These are phyloP conservation scores for Pilobolus umbonatus DNA, from an alignment of 192 early-diverging fungal genomes.

Conservation along the genomic window DNA sequence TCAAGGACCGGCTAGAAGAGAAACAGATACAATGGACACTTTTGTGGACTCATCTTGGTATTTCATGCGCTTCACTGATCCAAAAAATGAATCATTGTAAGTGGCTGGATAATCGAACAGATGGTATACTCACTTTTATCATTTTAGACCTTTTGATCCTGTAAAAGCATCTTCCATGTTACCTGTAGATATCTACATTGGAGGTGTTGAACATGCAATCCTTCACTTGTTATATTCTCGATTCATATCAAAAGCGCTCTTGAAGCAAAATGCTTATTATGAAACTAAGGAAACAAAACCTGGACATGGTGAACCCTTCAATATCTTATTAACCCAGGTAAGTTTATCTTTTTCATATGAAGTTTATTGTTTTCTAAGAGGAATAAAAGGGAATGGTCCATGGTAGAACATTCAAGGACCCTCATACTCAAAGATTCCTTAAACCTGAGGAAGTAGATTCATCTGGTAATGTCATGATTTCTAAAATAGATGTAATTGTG, in stretches of 20 bases:
- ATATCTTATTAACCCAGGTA: conserved; percentile 73
- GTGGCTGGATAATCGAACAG: no score
- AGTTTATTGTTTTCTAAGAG: neutral
- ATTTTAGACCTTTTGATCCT: conserved; percentile 44
- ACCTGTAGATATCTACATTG: conserved; percentile 92
- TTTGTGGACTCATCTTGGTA: conserved; percentile 99
- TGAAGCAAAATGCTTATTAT: conserved; percentile 49
- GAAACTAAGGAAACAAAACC: conserved; percentile 35
- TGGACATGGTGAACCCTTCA: conserved; percentile 80
- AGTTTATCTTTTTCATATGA: neutral
- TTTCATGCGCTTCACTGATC: conserved; percentile 81
- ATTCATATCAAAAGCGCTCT: conserved; percentile 83
- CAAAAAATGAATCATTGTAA: conserved; percentile 56
- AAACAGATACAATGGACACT: conserved; percentile 96
- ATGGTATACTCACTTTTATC: neutral
- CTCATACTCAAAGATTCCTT: conserved; percentile 67
- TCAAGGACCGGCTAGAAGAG: conserved; percentile 63
- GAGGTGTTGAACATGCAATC: conserved; percentile 92
- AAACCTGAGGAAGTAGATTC: conserved; percentile 68
- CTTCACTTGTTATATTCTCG: conserved; percentile 92
- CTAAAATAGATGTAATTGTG: neutral
- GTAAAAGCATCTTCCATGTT: conserved; percentile 48
- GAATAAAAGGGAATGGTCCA: conserved; percentile 83
- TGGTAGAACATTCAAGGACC: conserved; percentile 78
- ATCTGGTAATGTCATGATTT: conserved; percentile 27